Evolutionary conservation across 371 early-diverging fungal species (phyloP), one percentile per base, ranked within the genome.

Genomic region (Saksenaea oblongispora): DNA sequence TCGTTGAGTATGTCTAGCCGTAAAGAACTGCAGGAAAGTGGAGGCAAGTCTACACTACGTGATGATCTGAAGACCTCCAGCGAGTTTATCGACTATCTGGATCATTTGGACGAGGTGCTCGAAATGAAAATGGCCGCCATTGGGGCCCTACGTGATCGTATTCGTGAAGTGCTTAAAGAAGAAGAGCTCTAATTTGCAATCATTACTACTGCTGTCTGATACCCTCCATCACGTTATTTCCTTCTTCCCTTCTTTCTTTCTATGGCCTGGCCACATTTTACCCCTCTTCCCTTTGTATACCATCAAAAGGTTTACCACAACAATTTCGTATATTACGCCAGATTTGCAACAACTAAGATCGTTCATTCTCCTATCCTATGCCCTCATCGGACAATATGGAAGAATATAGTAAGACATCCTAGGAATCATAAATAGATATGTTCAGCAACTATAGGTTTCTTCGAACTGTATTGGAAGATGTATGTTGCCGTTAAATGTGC

Each of bases 21-120:
- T 59, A 70, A 78, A 65, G 75, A 70, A 70, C 69, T 56, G 26
- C 70, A 51, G 55, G 59, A 66, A 17, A 64, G 67, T 7, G 69
- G 64, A 14, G 58, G 60, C 1, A 63, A 62, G 7, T 36, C 66
- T 17, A 37, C 34, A 35, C 13, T 13, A 69, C 56, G 31, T 58
- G 70, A 72, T 51, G 60, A 59, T 37, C 53, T 17, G 63, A 73
- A 17, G 66, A 58, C 37, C 59, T 28, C 2, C 17, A 53, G 22
- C 1, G 68, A 73, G 31, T 82, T 73, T 59, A 65, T 36, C 66
- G 74, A 68, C 59, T 89, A 89, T 44, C 59, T 89, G 34, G 70
- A 71, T 34, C 83, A 86, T 56, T 59, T 89, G 65, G 87, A 86
- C 56, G 84, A 84, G 55, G 69, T 86, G 51, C 62, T 89, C 53